Evolutionary conservation across 1,284 basidiomycete genomes (phyloP), one percentile per base, ranked within the genome.

Genomic region (Ganoderma lucidum): DNA sequence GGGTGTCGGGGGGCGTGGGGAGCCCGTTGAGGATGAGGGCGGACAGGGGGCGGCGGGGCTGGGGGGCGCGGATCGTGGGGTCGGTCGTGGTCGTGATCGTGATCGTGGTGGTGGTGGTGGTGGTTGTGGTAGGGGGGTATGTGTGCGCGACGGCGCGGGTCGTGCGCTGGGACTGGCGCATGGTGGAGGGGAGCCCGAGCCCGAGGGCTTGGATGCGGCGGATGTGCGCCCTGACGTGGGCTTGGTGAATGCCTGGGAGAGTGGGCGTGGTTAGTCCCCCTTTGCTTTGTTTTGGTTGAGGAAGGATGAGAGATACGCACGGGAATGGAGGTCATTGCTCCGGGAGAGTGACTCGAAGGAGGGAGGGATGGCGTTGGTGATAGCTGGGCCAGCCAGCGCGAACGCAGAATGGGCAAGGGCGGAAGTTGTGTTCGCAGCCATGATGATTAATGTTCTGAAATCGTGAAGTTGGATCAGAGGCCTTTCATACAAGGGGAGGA

Each of bases 151-250:
- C 48, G 48, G 48, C 48, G 23, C 48, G 48, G n/a, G 9, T 51
- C 23, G n/a, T 51, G 48, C 48, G 48, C 9, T 23, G 48, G 48
- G 23, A 6, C 2, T 6, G 4, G 48, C 48, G 48, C 48, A 12
- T 51, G 48, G n/a, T 51, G n/a, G 48, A 51, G 48, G 48, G 48
- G 48, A 51, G 23, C 23, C 48, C 48, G 48, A 3, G 48, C 9
- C 48, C 48, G 48, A 51, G 48, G 23, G 48, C n/a, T 19, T 51
- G 48, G 48, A 51, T 23, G 48, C 48, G 48, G 48, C 48, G 48
- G 48, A 51, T 51, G 48, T 23, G n/a, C 19, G 48, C 48, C 19
- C 48, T 9, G 9, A 51, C 9, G 9, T 51, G 48, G 9, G 48
- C 48, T 9, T 51, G 48, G 48, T 51, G 23, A 23, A 51, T 51